Evolutionary conservation across 352 stramenopile species (phyloP), one percentile per base, ranked within the genome.

Genomic region (Blastocystis sp.): DNA sequence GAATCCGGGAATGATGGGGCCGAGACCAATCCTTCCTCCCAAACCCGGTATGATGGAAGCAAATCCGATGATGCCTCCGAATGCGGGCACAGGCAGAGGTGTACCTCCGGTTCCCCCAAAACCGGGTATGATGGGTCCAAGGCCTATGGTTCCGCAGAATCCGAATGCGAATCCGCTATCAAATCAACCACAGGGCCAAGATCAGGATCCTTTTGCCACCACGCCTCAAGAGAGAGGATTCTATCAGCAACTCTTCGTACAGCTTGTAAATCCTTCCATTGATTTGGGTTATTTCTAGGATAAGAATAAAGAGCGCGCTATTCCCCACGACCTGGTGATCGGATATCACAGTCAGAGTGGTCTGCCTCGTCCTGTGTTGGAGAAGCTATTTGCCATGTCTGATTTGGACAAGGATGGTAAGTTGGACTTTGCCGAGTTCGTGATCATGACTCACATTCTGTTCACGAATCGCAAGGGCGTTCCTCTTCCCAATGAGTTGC

Each of bases 171-270:
- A 57, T 57, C 48, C 48, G 6, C 48, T 57, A 17, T 57, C 48
- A 57, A 57, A 57, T 57, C 6, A 17, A 14, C 6, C 6, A 17
- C 48, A 57, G 48, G 14, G 14, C 14, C 6, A 57, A 14, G 28
- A 3, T 4, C 21, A 52, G 10, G 74, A 84, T 70, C 74, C 74
- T n/a, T 84, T 84, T 24, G 52, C 74, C 66, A 84, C 74, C 17
- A 70, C 38, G 11, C 74, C 74, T 68, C 74, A 84, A 70, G 52
- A 84, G 45, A 54, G 74, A 52, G 38, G 38, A 21, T 84, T 84
- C 54, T 84, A 84, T 70, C 74, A 84, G 42, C 57, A 84, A 28
- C 28, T 84, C 9, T 84, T 84, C 60, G 11, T 84, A 24, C 74
- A 84, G 48, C 61, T 57, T 7, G 48, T 57, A 57, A 7, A 17